Evolutionary conservation across 805 yeast genomes (phyloP), one percentile per base, ranked within the genome.

Genomic region (Barnettozyma vustinii): DNA sequence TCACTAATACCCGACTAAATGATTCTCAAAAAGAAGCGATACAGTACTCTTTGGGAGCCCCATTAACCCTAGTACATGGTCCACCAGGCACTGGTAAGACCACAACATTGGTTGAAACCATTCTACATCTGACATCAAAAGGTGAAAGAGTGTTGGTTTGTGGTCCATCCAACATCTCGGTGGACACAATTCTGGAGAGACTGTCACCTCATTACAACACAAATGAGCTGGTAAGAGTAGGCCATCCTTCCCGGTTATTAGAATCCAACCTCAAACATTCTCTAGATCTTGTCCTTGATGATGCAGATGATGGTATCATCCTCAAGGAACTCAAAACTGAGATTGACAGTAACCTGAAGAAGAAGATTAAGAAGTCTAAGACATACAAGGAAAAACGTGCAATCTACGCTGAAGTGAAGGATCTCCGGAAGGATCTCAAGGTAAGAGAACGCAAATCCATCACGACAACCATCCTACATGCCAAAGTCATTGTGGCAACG

Each of bases 131-230:
- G 45, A 73, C 82, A 1, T 73, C 80, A 1, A 70, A 69, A 27
- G 77, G 78, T 8, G 72, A 77, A 52, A 64, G 90, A 41, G 82
- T 92, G 0, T 69, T 92, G 26, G 91, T 92, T 0, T 91, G 97
- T 68, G 97, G 97, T 0, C 96, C 98, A 0, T 90, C 97, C 0
- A 92, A 92, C 62, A 83, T 90, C 15, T 81, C 97, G 1, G 96
- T 91, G 1, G 98, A 92, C 63, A 92, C 96, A 0, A 85, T 92
- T 15, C 66, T 91, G 43, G 97, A 92, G 64, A 71, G 97, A 50
- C 64, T 92, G 20, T 40, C 52, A 5, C 42, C 47, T 10, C 65
- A 73, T 37, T 64, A 65, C 72, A 37, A 60, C 73, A 37, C 71
- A 71, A 65, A 71, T 37, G 60, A 78, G 49, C 65, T 94, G n/a